These are phyloP conservation scores for Fusarium aywerte DNA, from an alignment of 2,329 filamentous ascomycete genomes.

Conservation along the genomic window DNA sequence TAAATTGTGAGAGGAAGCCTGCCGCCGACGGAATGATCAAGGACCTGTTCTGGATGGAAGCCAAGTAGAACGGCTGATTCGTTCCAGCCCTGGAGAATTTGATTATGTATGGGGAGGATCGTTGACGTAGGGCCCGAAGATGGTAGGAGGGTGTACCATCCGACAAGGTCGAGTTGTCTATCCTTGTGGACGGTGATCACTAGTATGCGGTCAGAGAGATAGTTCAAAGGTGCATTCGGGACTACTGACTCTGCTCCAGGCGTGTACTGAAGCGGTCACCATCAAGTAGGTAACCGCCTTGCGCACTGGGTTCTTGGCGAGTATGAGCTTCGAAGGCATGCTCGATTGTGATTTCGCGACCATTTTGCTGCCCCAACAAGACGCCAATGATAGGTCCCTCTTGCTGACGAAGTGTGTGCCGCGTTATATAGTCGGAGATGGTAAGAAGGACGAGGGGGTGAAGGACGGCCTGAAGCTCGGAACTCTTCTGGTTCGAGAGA, in stretches of 20 bases:
- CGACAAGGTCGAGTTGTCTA: constrained; percentile 85
- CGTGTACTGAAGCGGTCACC: constrained; percentile 78
- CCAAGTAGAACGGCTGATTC: constrained; percentile 89
- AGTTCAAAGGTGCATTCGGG: not conserved
- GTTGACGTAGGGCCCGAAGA: constrained; percentile 74
- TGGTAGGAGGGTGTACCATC: constrained; percentile 87
- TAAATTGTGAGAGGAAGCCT: constrained; percentile 92
- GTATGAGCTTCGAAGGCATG: constrained; percentile 88
- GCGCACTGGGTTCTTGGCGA: constrained; percentile 54
- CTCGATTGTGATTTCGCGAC: constrained; percentile 89
- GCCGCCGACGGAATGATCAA: constrained; percentile 70
- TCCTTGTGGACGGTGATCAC: constrained; percentile 90
- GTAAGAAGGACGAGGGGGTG: constrained; percentile 96
- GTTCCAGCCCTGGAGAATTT: constrained; percentile 79
- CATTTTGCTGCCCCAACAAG: constrained; percentile 91
- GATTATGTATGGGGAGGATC: constrained; percentile 80
- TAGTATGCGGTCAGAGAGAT: constrained; percentile 51
- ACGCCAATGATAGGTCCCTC: constrained; percentile 83
- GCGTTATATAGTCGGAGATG: constrained; percentile 95
- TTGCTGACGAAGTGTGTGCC: constrained; percentile 83
- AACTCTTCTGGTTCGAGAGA: constrained; percentile 72
- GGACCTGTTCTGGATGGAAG: constrained; percentile 77
- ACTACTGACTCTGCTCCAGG: constrained; percentile 80
- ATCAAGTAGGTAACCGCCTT: constrained; percentile 72
- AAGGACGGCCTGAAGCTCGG: constrained; percentile 83